phyloP scores from a whole-genome alignment of 2,329 filamentous ascomycete species.

The Aspergillus latus region DNA sequence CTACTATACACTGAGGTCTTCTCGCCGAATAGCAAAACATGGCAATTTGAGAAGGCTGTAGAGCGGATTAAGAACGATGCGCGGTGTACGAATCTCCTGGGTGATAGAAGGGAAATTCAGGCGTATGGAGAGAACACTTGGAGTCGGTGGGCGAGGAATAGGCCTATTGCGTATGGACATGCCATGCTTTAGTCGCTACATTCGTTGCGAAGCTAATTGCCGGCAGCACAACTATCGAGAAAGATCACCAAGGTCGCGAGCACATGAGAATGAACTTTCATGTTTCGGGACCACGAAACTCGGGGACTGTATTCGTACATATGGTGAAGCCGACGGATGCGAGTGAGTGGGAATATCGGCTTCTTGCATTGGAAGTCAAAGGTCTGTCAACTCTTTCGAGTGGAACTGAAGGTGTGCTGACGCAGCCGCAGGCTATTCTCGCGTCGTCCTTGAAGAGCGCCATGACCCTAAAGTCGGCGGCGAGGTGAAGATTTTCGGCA shows the following conservation, averaged over 20 bases:
- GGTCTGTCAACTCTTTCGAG: slow-evolving; percentile 44
- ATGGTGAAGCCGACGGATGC: slow-evolving; percentile 68
- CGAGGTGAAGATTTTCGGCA: slow-evolving; percentile 52
- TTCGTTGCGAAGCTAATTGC: slow-evolving; percentile 25
- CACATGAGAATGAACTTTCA: slow-evolving; percentile 86
- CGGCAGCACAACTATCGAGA: slow-evolving; percentile 63
- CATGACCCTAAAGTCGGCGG: slow-evolving; percentile 42
- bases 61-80: slow-evolving; percentile 72
- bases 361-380: slow-evolving; percentile 76
- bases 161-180: slow-evolving; percentile 52
- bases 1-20: slow-evolving; percentile 81
- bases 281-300: slow-evolving; percentile 73
- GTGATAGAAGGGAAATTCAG: slow-evolving; percentile 70
- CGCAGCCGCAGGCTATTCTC: slow-evolving; percentile 40
- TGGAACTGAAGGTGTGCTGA: background rate
- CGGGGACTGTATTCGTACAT: slow-evolving; percentile 74
- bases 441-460: slow-evolving; percentile 48
- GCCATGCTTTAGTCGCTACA: background rate
- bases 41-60: slow-evolving; percentile 84
- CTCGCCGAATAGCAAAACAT: slow-evolving; percentile 78
- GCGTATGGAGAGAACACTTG: slow-evolving; percentile 78
- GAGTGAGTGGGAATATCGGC: slow-evolving; percentile 72
- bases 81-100: slow-evolving; percentile 70
- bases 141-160: slow-evolving; percentile 74
- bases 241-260: slow-evolving; percentile 72